A percentile compares a stretch with the other conserved stretches of the same genome.
Conservation (phyloP, 495 filamentous ascomycete species). For the Talaromyces ruber region DNA sequence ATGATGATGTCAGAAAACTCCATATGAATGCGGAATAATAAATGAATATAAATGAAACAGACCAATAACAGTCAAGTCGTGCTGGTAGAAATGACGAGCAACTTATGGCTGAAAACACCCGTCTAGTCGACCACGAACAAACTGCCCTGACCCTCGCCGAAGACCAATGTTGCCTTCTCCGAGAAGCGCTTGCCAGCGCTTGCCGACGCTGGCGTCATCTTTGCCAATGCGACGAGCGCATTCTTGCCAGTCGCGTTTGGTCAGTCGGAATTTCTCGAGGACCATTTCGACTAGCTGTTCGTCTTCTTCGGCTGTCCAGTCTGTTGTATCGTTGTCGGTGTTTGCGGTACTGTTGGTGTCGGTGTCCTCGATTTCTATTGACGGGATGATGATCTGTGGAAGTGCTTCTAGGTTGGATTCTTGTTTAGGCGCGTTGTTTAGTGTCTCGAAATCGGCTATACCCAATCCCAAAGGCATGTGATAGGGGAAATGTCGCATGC, state of each 20-base stretch:
- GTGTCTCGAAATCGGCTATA: slow-evolving; percentile 53
- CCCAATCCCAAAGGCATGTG: slow-evolving; percentile 59
- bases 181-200: slow-evolving; percentile 59
- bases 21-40: slow-evolving; percentile 1
- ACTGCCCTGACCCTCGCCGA: slow-evolving; percentile 32
- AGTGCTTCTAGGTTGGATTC: background rate
- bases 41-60: slow-evolving; percentile 4
- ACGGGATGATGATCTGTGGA: slow-evolving; percentile 28
- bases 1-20: slow-evolving; percentile 5
- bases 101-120: slow-evolving; percentile 15
- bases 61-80: background rate
- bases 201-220: slow-evolving; percentile 56
- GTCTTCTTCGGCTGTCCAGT: slow-evolving; percentile 65
- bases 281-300: slow-evolving; percentile 64
- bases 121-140: slow-evolving; percentile 44
- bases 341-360: slow-evolving; percentile 24
- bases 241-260: slow-evolving; percentile 69
- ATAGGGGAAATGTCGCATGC: slow-evolving; percentile 55
- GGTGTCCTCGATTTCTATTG: slow-evolving; percentile 28
- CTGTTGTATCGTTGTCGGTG: slow-evolving; percentile 6
- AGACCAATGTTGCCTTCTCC: slow-evolving; percentile 50
- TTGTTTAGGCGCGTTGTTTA: slow-evolving; percentile 21
- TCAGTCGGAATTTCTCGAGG: slow-evolving; percentile 64
- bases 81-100: background rate
- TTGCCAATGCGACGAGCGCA: slow-evolving; percentile 60